A percentile compares a stretch with the other conserved stretches of the same genome.
Evolutionary conservation across 306 rosid species (phyloP).

Genomic region (Amphicarpaea edgeworthii): DNA sequence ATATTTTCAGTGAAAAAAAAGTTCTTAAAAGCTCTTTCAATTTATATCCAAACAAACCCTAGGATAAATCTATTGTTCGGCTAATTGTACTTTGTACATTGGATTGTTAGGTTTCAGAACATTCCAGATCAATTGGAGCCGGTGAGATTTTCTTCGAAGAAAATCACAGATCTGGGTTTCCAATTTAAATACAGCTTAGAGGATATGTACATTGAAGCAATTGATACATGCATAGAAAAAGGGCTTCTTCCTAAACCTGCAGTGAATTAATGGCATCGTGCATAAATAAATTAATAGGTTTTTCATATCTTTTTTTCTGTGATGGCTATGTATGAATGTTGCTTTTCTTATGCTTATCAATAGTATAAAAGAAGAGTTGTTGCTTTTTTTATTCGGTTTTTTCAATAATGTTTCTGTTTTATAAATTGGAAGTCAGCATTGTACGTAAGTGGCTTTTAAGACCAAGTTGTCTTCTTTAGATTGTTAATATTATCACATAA

Average conservation of each 20-base stretch:
- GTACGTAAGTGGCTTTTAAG: too few relatives aligned
- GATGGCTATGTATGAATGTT: not conserved
- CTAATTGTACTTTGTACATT: not conserved
- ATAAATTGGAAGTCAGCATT: too few relatives aligned
- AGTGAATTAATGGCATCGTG: not conserved
- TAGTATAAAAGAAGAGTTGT: too few relatives aligned
- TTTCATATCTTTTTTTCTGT: not conserved
- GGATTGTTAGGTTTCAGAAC: slow-evolving; percentile 57
- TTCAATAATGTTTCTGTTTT: too few relatives aligned
- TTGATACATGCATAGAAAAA: slow-evolving; percentile 63
- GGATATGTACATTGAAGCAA: slow-evolving; percentile 72
- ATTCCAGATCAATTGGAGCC: slow-evolving; percentile 64
- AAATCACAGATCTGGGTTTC: slow-evolving; percentile 68
- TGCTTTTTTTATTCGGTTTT: too few relatives aligned
- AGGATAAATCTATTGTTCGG: not conserved
- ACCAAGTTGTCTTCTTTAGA: too few relatives aligned
- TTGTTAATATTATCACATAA: too few relatives aligned
- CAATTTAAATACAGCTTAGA: slow-evolving; percentile 71
- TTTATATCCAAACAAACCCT: too few relatives aligned
- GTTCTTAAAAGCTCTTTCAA: too few relatives aligned
- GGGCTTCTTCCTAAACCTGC: slow-evolving; percentile 49
- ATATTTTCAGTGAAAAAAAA: too few relatives aligned
- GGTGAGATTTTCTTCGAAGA: slow-evolving; percentile 69
- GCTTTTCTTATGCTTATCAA: too few relatives aligned
- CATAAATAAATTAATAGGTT: not conserved